Conservation (phyloP, 768 basidiomycete species). For the Imleria badia region DNA sequence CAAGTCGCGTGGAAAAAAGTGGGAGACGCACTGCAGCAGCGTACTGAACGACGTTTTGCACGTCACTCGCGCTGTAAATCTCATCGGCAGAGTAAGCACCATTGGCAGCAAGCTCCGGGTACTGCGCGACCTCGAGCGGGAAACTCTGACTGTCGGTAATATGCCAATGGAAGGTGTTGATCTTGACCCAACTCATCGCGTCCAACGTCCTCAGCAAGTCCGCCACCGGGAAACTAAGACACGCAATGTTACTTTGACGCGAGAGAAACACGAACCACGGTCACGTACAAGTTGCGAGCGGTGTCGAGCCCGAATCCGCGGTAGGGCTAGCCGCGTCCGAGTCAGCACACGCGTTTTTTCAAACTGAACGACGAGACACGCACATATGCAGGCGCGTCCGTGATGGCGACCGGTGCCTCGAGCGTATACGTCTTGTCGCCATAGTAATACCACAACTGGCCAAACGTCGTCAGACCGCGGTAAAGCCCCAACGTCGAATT, state of each 20-base stretch:
- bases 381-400: conserved; percentile 50
- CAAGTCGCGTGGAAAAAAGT: not conserved
- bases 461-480: conserved; percentile 56
- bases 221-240: conserved; percentile 36
- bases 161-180: conserved; percentile 83
- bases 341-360: not conserved
- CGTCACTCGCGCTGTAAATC: conserved; percentile 55
- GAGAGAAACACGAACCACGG: too few relatives aligned
- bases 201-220: conserved; percentile 47
- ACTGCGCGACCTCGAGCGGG: conserved; percentile 64
- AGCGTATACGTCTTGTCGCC: conserved; percentile 36
- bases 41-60: conserved; percentile 61
- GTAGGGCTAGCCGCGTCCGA: conserved; percentile 26
- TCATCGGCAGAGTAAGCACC: conserved; percentile 65
- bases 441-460: conserved; percentile 50
- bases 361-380: not conserved
- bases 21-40: conserved; percentile 62
- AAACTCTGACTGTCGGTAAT: conserved; percentile 80
- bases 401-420: conserved; percentile 40
- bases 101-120: conserved; percentile 54
- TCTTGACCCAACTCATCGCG: conserved; percentile 55
- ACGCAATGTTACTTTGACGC: not conserved
- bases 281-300: conserved; percentile 40
- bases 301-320: conserved; percentile 49
- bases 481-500: conserved; percentile 50